Percentiles rank a stretch among this genome's conserved stretches.
phyloP scores from a whole-genome alignment of 345 rosid genomes.

The Pseudoturritis turrita region DNA sequence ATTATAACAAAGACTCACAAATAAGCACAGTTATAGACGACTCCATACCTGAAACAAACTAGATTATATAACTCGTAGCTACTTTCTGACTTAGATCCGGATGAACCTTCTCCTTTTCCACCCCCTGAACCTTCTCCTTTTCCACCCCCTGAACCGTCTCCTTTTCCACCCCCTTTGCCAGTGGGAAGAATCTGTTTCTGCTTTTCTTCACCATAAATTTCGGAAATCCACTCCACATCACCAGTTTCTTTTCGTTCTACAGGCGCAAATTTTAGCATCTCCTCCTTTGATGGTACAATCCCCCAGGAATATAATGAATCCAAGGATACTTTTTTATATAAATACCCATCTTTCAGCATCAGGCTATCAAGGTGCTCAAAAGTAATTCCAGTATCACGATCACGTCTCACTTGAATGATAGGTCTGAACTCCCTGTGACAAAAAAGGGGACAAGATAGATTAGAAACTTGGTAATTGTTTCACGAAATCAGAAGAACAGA shows the following conservation, averaged over 20 bases:
- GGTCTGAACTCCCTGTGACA: constrained; percentile 80
- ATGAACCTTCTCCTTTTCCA: constrained; percentile 54
- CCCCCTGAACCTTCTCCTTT: constrained; percentile 48
- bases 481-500: constrained; percentile 10
- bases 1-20: constrained; percentile 3
- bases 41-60: constrained; percentile 71
- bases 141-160: constrained; percentile 47
- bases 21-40: constrained; percentile 10
- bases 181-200: constrained; percentile 41
- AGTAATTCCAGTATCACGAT: constrained; percentile 65
- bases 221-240: constrained; percentile 81
- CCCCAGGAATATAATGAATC: constrained; percentile 77
- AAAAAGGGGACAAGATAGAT: not conserved
- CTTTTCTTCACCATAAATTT: constrained; percentile 78
- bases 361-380: constrained; percentile 77
- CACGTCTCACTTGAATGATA: constrained; percentile 70
- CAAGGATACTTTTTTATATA: constrained; percentile 68
- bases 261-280: constrained; percentile 70
- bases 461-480: constrained; percentile 4
- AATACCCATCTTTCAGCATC: constrained; percentile 88
- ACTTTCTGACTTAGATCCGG: constrained; percentile 39
- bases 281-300: constrained; percentile 67
- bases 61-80: constrained; percentile 58
- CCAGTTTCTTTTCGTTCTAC: constrained; percentile 55
- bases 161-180: constrained; percentile 52